phyloP scores from a whole-genome alignment of 805 yeast genomes.

The Candida vartiovaarae region DNA sequence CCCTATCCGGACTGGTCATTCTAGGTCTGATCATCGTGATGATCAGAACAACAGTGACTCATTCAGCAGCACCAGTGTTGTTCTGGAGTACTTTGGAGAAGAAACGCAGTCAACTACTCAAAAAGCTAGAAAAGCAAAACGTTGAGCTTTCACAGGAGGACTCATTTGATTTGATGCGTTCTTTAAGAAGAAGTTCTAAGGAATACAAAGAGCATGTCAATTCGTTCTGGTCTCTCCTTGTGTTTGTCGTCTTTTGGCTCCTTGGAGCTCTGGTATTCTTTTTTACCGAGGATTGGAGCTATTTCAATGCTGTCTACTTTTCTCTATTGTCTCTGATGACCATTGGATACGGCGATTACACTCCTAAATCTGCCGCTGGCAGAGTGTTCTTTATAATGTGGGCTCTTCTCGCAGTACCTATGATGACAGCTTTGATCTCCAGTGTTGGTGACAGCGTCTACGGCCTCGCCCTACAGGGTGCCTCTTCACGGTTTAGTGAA shows the following conservation, averaged over 20 bases:
- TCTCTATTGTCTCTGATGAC: constrained; percentile 70
- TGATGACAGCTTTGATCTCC: constrained; percentile 77
- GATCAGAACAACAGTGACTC: constrained; percentile 56
- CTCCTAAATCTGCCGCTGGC: constrained; percentile 60
- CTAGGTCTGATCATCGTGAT: constrained; percentile 70
- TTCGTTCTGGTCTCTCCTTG: constrained; percentile 32
- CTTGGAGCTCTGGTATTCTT: constrained; percentile 64
- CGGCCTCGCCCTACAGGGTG: constrained; percentile 18
- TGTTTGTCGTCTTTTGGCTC: constrained; percentile 58
- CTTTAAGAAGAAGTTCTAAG: constrained; percentile 37
- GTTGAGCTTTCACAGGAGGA: constrained; percentile 33
- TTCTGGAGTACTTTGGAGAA: constrained; percentile 60
- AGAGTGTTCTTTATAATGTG: constrained; percentile 68
- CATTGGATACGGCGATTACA: constrained; percentile 78
- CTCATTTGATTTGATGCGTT: constrained; percentile 50
- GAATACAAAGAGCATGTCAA: constrained; percentile 28
- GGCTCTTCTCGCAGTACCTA: constrained; percentile 79
- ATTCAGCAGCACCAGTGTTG: constrained; percentile 55
- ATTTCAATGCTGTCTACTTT: constrained; percentile 67
- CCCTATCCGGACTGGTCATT: constrained; percentile 62
- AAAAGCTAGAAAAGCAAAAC: constrained; percentile 11
- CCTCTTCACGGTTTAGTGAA: constrained; percentile 3
- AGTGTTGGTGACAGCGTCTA: constrained; percentile 59
- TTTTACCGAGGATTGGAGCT: constrained; percentile 61
- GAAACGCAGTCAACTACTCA: constrained; percentile 31